phyloP scores from a whole-genome alignment of 108 stramenopile species.

The Poteriospumella lacustris region DNA sequence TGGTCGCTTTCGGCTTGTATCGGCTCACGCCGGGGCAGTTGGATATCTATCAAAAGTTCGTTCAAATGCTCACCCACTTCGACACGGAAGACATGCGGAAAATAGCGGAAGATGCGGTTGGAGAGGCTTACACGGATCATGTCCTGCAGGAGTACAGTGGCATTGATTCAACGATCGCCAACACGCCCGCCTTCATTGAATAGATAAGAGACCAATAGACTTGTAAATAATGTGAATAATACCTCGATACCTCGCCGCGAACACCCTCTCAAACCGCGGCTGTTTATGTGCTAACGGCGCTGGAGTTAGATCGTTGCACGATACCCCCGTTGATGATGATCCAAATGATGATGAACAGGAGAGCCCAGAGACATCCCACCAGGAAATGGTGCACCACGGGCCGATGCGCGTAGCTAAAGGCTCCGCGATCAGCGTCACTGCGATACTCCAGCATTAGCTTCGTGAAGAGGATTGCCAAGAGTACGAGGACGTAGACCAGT shows the following conservation, averaged over 20 bases:
- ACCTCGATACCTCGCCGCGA: no score
- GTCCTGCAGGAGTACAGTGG: no score
- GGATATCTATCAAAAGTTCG: background rate
- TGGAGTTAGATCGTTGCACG: no score
- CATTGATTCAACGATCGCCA: no score
- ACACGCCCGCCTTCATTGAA: no score
- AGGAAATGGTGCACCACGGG: background rate
- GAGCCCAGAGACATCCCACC: background rate
- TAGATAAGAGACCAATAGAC: no score
- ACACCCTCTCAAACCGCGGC: no score
- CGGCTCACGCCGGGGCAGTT: background rate
- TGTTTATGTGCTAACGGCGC: no score
- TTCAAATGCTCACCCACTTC: background rate
- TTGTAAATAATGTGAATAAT: no score
- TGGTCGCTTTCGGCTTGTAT: background rate
- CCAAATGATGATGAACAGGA: background rate
- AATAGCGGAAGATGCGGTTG: no score
- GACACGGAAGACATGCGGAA: background rate
- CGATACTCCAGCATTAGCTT: no score
- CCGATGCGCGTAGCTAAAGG: background rate
- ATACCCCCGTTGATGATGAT: background rate
- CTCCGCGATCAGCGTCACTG: background rate
- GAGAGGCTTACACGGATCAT: no score
- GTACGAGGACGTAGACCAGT: background rate
- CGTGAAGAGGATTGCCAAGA: background rate